These are phyloP conservation scores for Lodderomyces elongisporus DNA, from an alignment of 1,139 yeast species.

Conservation along the genomic window DNA sequence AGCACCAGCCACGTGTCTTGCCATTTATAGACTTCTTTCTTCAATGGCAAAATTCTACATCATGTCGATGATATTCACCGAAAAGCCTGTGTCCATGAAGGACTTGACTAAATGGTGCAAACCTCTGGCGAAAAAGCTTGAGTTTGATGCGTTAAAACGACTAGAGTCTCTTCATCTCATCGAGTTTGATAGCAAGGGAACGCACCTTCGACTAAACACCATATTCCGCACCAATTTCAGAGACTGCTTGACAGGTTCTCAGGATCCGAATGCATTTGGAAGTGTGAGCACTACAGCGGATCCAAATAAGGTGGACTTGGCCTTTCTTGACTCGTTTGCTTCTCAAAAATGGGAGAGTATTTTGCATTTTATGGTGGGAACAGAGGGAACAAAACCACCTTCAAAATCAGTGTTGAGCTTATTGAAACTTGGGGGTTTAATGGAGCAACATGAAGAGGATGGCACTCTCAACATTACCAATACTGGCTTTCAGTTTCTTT, in stretches of 20 bases:
- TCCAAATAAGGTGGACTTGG: slow-evolving; percentile 50
- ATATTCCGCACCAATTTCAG: slow-evolving; percentile 72
- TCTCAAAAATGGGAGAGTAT: slow-evolving; percentile 90
- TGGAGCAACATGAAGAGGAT: slow-evolving; percentile 50
- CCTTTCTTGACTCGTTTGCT: slow-evolving; percentile 75
- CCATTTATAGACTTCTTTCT: slow-evolving; percentile 83
- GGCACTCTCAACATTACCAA: slow-evolving; percentile 68
- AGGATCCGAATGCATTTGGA: slow-evolving; percentile 44
- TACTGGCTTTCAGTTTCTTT: slow-evolving; percentile 85
- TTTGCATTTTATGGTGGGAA: slow-evolving; percentile 96
- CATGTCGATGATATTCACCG: slow-evolving; percentile 82
- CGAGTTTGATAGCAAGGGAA: slow-evolving; percentile 55
- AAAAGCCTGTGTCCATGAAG: slow-evolving; percentile 60
- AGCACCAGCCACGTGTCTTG: slow-evolving; percentile 88
- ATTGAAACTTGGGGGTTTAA: slow-evolving; percentile 71
- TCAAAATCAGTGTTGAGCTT: slow-evolving; percentile 63
- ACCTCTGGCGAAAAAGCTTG: slow-evolving; percentile 47
- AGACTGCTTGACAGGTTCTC: slow-evolving; percentile 81
- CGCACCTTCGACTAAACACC: slow-evolving; percentile 59
- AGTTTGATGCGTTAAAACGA: slow-evolving; percentile 75
- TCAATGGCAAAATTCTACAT: slow-evolving; percentile 84
- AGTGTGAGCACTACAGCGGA: slow-evolving; percentile 29
- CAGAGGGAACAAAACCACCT: slow-evolving; percentile 62
- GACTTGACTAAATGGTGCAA: slow-evolving; percentile 78
- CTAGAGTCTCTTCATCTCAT: slow-evolving; percentile 72